Evolutionary conservation across 768 basidiomycete species (phyloP), one percentile per base, ranked within the genome.

Genomic region (Rhodotorula graminis): DNA sequence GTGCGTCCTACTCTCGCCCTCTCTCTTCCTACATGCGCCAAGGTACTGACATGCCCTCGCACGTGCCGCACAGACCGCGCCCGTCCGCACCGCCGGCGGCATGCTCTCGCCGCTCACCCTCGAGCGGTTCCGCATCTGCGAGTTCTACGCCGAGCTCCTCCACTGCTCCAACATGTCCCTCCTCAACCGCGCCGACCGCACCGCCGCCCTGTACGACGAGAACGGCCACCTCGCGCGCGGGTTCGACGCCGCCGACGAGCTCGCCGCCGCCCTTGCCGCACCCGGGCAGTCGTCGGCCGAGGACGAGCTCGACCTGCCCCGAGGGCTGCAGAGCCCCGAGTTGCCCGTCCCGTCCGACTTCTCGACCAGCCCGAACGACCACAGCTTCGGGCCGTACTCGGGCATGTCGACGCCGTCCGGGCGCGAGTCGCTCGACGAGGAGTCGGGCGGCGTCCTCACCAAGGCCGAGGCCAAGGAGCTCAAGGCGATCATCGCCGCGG

Each of bases 81-180:
- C 87, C 9, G 83, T 91, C 40, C 83, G 84, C 46, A 91, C 91
- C 0, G 91, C 90, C 0, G 84, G 91, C n/a, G 90, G 90, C 11
- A 80, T 82, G 11, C 85, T 90, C 64, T 84, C 84, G 3, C 93
- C 94, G 1, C 87, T 99, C 40, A 97, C 96, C 2, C 87, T 94
- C 69, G 96, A 98, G 80, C 89, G 96, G 25, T 96, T 92, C 81
- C 88, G 95, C 18, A 93, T 98, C 77, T 91, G 93, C 82, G 96
- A 99, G 81, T 84, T 99, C 21, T 93, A 95, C 77, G 96, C 95
- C 29, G 96, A 99, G 80, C 87, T 99, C 11, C 83, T 98, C 37
- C 96, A 99, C 79, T 96, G 93, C 80, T 98, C 96, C 27, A 98
- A 96, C 78, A 98, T 99, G 95, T 88, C 91, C 11, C 86, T 98